Evolutionary conservation across 75 land plant species (phyloP).

Genomic region (Cunninghamia lanceolata): DNA sequence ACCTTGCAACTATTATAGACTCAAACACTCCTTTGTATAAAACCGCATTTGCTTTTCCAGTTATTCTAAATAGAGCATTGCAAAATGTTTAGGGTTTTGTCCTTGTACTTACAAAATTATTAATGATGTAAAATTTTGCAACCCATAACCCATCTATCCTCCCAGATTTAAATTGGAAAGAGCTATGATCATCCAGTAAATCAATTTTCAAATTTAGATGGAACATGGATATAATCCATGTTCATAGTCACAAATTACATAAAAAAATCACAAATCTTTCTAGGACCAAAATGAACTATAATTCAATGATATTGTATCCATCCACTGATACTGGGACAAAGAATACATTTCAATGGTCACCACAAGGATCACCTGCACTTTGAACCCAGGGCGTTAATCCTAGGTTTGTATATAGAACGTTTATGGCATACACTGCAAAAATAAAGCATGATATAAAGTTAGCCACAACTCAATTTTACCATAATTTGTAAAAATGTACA

Average conservation of each 20-base stretch:
- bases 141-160: slow-evolving; percentile 43
- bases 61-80: neutral
- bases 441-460: too few species aligned
- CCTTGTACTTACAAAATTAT: slow-evolving; percentile 43
- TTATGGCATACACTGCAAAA: slow-evolving; percentile 57
- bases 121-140: too few species aligned
- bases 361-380: too few species aligned
- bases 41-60: neutral
- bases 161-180: slow-evolving; percentile 42
- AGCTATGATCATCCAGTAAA: neutral
- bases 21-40: neutral
- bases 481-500: neutral
- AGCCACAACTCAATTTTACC: neutral
- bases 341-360: too few species aligned
- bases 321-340: neutral
- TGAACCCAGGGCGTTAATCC: slow-evolving; percentile 57
- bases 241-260: neutral
- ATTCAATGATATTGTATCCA: neutral
- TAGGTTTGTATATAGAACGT: slow-evolving; percentile 44
- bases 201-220: neutral
- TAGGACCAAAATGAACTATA: neutral
- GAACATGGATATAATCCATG: neutral
- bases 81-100: neutral
- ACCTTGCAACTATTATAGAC: neutral
- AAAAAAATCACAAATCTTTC: neutral